Evolutionary conservation across 208 protist species (phyloP), one percentile per base, ranked within the genome.

Genomic region (Trypanosoma melophagium): DNA sequence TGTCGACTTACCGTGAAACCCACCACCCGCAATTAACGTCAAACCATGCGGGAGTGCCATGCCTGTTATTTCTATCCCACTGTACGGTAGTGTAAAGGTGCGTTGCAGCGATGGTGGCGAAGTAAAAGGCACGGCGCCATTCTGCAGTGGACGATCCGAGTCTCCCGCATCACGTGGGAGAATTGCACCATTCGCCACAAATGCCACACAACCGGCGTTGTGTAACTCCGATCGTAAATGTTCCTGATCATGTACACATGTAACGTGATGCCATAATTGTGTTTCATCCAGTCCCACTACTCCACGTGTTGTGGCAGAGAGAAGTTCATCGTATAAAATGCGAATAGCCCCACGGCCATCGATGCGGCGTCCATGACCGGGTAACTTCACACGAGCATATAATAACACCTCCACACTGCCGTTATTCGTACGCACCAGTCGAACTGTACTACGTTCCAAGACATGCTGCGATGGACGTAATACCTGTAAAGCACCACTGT

Each of bases 1-100:
- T 12, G 97, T 99, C 0, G 90, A 96, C 88, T 99, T 98, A 16
- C 95, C 93, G 71, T 98, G 93, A 67, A 97, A 98, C n/a, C 94
- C 95, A 10, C 96, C 96, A 41, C 97, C 97, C 0, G 96, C 93
- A 38, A 99, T 98, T 12, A 98, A 81, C 2, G 95, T 98, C 22
- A 99, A 78, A 9, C 97, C 97, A 16, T 60, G 70, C 13, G 79
- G 93, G 10, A 99, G 78, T 16, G 84, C 93, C 86, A 98, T 97
- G 10, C 97, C 96, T 19, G 60, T 73, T 2, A 98, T 63, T 7
- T 28, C 53, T 0, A 47, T 44, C 7, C 73, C 77, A 12, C 70
- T 75, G 74, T 89, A 84, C 19, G 94, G 95, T 40, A 98, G 72
- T 4, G 41, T 13, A 45, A 98, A 87, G 7, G 61, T 71, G 16